These are phyloP conservation scores for Paraphoma chrysanthemicola DNA, from an alignment of 2,329 filamentous ascomycete species.

Conservation along the genomic window DNA sequence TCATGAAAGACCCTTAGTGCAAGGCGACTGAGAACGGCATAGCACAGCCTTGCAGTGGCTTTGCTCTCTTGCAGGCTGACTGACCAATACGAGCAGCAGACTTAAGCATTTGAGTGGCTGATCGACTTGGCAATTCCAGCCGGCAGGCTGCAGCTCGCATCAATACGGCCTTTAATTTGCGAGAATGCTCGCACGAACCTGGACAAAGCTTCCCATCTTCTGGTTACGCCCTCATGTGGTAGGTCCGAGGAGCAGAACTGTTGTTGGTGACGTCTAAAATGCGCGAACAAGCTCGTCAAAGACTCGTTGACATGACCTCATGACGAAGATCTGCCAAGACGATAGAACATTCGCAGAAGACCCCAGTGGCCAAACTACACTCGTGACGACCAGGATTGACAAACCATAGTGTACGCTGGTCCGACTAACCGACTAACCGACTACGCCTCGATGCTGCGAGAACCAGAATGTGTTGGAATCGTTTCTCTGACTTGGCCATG, in stretches of 20 bases:
- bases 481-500: neutral
- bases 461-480: neutral
- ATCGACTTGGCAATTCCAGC: neutral
- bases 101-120: neutral
- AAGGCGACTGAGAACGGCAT: neutral
- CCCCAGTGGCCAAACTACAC: slow-evolving; percentile 12
- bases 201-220: neutral
- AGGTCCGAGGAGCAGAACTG: neutral
- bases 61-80: neutral
- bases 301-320: slow-evolving; percentile 11
- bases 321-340: slow-evolving; percentile 10
- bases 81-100: neutral
- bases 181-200: neutral
- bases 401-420: slow-evolving; percentile 3
- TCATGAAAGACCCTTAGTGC: slow-evolving; percentile 12
- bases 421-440: slow-evolving; percentile 17
- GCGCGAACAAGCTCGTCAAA: neutral
- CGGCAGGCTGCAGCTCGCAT: neutral
- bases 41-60: slow-evolving; percentile 2
- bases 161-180: slow-evolving; percentile 9
- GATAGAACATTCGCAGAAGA: slow-evolving; percentile 5
- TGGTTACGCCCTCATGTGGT: neutral
- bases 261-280: slow-evolving; percentile 11
- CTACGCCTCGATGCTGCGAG: slow-evolving; percentile 8
- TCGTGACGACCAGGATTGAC: neutral